Conservation (phyloP, 2,329 filamentous ascomycete genomes). For the Penicillium sp. region DNA sequence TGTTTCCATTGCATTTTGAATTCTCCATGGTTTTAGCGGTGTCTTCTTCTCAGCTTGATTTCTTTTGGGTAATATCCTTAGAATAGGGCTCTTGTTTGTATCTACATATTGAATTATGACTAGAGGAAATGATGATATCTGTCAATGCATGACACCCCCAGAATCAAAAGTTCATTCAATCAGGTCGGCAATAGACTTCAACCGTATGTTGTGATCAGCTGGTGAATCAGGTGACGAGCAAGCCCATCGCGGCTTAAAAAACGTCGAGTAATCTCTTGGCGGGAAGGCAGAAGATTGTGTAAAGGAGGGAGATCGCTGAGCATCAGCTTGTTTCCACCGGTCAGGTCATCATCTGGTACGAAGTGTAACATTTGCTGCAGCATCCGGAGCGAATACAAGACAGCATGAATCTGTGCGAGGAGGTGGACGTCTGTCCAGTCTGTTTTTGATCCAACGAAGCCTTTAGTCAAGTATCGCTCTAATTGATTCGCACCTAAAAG, state of each 20-base stretch:
- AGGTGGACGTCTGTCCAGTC: conserved; percentile 65
- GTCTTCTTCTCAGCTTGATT: background rate
- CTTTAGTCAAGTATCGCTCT: conserved; percentile 31
- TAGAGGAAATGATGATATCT: background rate
- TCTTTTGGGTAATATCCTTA: background rate
- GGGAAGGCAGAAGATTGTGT: conserved; percentile 31
- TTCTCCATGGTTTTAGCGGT: background rate
- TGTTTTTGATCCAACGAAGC: conserved; percentile 34
- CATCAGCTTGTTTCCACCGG: conserved; percentile 15
- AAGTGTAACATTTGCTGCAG: conserved; percentile 52
- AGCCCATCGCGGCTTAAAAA: conserved; percentile 11
- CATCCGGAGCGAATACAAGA: conserved; percentile 64
- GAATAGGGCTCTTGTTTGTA: background rate
- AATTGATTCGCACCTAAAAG: conserved; percentile 23
- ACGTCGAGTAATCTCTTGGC: conserved; percentile 18
- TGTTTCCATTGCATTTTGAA: background rate
- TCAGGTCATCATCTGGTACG: conserved; percentile 31
- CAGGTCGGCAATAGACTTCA: conserved; percentile 4
- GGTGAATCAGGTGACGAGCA: conserved; percentile 9
- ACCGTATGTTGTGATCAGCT: conserved; percentile 15
- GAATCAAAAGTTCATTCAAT: background rate
- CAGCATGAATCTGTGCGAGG: conserved; percentile 60
- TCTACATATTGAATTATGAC: background rate
- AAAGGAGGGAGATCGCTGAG: conserved; percentile 33
- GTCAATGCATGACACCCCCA: background rate